Percentiles rank a stretch among this genome's conserved stretches.
Conservation (phyloP, 768 basidiomycete genomes). For the Kondoa subrosea region DNA sequence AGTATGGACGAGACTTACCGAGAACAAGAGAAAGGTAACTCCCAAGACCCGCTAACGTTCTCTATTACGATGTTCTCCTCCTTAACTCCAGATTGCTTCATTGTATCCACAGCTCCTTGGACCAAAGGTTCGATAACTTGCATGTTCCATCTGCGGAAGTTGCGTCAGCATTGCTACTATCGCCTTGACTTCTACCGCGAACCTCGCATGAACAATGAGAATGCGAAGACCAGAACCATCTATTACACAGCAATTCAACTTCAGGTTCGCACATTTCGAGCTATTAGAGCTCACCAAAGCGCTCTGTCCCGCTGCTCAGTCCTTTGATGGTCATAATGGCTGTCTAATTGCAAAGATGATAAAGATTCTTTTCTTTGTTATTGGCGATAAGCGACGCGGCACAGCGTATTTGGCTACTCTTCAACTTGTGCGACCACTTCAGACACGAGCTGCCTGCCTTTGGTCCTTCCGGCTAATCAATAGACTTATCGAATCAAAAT, state of each 20-base stretch:
- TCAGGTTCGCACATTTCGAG: slow-evolving; percentile 27
- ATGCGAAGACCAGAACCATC: slow-evolving; percentile 69
- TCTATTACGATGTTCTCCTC: slow-evolving; percentile 75
- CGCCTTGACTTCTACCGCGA: background rate
- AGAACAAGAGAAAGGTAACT: slow-evolving; percentile 69
- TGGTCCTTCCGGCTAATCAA: too few relatives aligned
- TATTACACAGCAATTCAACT: slow-evolving; percentile 33
- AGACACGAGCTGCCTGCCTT: too few relatives aligned
- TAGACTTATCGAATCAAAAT: too few relatives aligned
- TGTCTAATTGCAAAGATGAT: background rate
- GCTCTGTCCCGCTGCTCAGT: slow-evolving; percentile 32
- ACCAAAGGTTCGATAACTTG: slow-evolving; percentile 69
- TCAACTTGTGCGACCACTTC: too few relatives aligned
- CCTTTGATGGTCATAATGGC: background rate
- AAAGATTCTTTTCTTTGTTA: background rate
- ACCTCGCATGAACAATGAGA: slow-evolving; percentile 79
- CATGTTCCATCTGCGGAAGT: slow-evolving; percentile 56
- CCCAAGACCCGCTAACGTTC: slow-evolving; percentile 86
- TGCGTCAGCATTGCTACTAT: background rate
- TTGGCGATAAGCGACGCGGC: too few relatives aligned
- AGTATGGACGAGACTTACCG: slow-evolving; percentile 41
- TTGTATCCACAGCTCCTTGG: slow-evolving; percentile 56
- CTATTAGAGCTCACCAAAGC: slow-evolving; percentile 56
- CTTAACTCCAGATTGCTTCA: slow-evolving; percentile 72
- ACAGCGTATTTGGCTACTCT: too few relatives aligned